A percentile compares a stretch with the other conserved stretches of the same genome.
Evolutionary conservation across 176 grass and related monocot genomes (phyloP).

Genomic region (Oropetium thomaeum): DNA sequence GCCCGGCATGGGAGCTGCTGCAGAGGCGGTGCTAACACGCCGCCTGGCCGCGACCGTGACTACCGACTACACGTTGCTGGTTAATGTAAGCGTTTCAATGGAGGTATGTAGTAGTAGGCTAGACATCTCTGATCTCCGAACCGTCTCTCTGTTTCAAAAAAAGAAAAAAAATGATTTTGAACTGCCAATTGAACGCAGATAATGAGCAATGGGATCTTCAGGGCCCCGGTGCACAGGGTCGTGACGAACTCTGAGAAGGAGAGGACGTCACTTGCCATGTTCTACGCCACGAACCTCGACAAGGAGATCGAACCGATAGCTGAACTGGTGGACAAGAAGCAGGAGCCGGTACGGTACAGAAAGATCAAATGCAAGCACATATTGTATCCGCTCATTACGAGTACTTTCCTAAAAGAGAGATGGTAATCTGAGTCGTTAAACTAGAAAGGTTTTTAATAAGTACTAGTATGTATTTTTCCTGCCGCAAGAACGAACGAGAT

Average conservation of each 20-base stretch:
- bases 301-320: conserved; percentile 23
- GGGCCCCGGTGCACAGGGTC: conserved; percentile 39
- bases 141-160: too few relatives aligned
- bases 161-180: too few relatives aligned
- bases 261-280: conserved; percentile 47
- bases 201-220: conserved; percentile 51
- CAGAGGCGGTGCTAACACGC: too few relatives aligned
- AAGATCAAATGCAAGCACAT: conserved; percentile 2
- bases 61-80: conserved; percentile 25
- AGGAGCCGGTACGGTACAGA: conserved; percentile 35
- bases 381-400: background rate
- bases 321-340: conserved; percentile 21
- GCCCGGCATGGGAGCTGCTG: too few relatives aligned
- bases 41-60: too few relatives aligned
- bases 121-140: too few relatives aligned
- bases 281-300: conserved; percentile 37
- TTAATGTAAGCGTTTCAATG: conserved; percentile 37
- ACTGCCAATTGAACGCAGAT: conserved; percentile 32
- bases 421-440: background rate
- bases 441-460: too few relatives aligned
- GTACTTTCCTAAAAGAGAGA: background rate
- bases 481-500: too few relatives aligned
- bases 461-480: too few relatives aligned
- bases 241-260: conserved; percentile 34
- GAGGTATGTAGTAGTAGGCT: too few relatives aligned